Conservation (phyloP, 768 basidiomycete species). For the Boletus patriciae region DNA sequence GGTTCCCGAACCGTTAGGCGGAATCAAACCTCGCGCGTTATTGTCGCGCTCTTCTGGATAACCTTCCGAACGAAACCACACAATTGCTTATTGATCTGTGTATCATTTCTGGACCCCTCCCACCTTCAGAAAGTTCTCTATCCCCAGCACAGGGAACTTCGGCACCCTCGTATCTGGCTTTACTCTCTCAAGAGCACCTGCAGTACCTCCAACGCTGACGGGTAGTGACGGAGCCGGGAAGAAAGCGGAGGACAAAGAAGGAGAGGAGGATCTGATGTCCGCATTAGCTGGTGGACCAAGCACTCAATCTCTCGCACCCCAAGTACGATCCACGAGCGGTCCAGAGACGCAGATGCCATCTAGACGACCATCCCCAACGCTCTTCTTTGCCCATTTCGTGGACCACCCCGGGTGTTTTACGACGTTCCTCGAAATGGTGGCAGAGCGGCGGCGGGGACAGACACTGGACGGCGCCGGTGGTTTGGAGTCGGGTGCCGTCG, state of each 20-base stretch:
- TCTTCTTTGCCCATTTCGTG: constrained; percentile 94
- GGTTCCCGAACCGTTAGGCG: constrained; percentile 49
- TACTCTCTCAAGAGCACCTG: constrained; percentile 66
- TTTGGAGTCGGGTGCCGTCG: constrained; percentile 10
- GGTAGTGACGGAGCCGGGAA: constrained; percentile 27
- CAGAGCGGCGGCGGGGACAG: constrained; percentile 77
- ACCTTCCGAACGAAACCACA: constrained; percentile 86
- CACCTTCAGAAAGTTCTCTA: constrained; percentile 30
- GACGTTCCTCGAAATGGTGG: constrained; percentile 86
- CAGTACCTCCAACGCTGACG: constrained; percentile 42
- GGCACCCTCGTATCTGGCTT: constrained; percentile 71
- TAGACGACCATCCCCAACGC: constrained; percentile 72
- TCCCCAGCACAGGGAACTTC: constrained; percentile 24
- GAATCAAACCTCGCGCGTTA: constrained; percentile 86
- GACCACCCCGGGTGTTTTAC: constrained; percentile 84
- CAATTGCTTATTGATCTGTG: constrained; percentile 90
- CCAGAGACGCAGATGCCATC: constrained; percentile 33
- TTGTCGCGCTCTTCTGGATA: constrained; percentile 80
- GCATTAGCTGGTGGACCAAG: constrained; percentile 30
- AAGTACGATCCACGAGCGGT: constrained; percentile 4
- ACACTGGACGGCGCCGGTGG: constrained; percentile 43
- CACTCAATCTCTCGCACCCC: constrained; percentile 11
- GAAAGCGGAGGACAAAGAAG: constrained; percentile 15
- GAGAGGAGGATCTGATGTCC: constrained; percentile 20
- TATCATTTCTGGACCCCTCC: constrained; percentile 57